Conservation (phyloP, 352 stramenopile genomes). For the Phytopythium ostracodes region DNA sequence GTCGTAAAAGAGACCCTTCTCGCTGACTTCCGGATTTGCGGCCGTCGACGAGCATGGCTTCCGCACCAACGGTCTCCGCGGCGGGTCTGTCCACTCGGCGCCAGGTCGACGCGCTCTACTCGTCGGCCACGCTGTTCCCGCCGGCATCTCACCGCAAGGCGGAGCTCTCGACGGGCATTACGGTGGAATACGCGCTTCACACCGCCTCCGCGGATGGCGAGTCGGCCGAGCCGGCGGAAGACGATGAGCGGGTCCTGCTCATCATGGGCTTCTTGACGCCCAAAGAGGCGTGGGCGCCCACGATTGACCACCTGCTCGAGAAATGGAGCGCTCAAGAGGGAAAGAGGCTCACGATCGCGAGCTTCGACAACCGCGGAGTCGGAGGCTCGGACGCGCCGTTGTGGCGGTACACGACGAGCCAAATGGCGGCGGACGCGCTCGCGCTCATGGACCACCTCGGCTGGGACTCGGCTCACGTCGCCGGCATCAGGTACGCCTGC, state of each 20-base stretch:
- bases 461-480: constrained; percentile 39
- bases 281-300: constrained; percentile 53
- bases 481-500: constrained; percentile 30
- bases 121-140: constrained; percentile 33
- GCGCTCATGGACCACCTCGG: constrained; percentile 55
- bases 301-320: constrained; percentile 39
- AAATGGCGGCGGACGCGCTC: constrained; percentile 54
- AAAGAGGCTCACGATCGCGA: constrained; percentile 37
- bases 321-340: constrained; percentile 29
- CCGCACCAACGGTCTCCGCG: constrained; percentile 18
- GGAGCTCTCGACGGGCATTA: constrained; percentile 36
- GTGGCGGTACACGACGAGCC: constrained; percentile 46
- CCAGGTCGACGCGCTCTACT: constrained; percentile 49
- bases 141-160: constrained; percentile 15
- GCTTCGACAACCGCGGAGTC: constrained; percentile 57
- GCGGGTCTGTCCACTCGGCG: constrained; percentile 34
- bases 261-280: constrained; percentile 50
- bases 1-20: not conserved
- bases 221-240: constrained; percentile 12
- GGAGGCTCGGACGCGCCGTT: constrained; percentile 38
- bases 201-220: constrained; percentile 14
- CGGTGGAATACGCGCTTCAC: constrained; percentile 49
- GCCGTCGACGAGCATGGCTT: constrained; percentile 3
- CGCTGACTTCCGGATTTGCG: not conserved
- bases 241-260: constrained; percentile 37